Conservation (phyloP, 805 yeast species). For the Kazachstania kunashirensis region DNA sequence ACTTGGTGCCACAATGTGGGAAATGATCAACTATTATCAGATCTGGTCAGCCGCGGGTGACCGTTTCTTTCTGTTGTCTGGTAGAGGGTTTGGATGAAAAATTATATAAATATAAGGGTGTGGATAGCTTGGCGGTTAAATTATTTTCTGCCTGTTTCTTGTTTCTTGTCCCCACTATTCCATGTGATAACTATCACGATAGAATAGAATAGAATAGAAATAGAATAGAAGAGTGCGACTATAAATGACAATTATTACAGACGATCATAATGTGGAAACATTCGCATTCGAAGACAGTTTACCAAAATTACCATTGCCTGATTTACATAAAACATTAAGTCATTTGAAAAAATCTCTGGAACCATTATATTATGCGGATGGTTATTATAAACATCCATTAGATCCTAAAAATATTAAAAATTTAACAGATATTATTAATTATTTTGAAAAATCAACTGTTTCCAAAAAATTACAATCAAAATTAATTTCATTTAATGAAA, state of each 20-base stretch:
- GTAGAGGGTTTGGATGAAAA: too few relatives aligned
- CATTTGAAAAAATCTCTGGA: constrained; percentile 48
- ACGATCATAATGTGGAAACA: constrained; percentile 3
- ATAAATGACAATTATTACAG: not conserved
- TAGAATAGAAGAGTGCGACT: too few relatives aligned
- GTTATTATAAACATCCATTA: constrained; percentile 31
- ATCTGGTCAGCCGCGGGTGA: too few relatives aligned
- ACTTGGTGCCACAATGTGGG: too few relatives aligned
- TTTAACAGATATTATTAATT: constrained; percentile 35
- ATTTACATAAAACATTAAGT: constrained; percentile 38
- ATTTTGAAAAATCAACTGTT: constrained; percentile 36
- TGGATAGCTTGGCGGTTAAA: too few relatives aligned
- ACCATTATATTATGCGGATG: constrained; percentile 49
- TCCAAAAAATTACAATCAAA: constrained; percentile 45
- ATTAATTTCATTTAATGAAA: constrained; percentile 36
- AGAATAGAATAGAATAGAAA: too few relatives aligned
- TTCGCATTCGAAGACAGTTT: constrained; percentile 24
- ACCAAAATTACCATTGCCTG: constrained; percentile 58
- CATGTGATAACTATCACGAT: too few relatives aligned
- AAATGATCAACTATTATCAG: too few relatives aligned
- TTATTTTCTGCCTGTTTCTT: too few relatives aligned
- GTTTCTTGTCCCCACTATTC: too few relatives aligned
- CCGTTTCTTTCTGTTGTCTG: too few relatives aligned
- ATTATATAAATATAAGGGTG: too few relatives aligned
- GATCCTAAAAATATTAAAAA: constrained; percentile 23